Base-by-base conservation (phyloP, 2,329 filamentous ascomycete species). In the Exophiala sideris region DNA sequence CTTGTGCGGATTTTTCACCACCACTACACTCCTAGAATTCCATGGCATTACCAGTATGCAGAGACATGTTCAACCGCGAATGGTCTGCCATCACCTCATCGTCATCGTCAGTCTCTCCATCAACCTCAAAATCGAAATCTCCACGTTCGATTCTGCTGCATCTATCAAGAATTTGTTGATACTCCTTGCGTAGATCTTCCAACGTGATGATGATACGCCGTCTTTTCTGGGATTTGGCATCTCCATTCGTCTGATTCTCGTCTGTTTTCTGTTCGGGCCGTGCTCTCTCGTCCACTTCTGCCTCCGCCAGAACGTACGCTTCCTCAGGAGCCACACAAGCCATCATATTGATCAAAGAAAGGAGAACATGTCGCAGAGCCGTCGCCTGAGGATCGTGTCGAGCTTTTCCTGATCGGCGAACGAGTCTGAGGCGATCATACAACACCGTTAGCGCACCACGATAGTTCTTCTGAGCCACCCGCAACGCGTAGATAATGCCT, bases 301-400 rank as follows among this genome's bases (percentile, higher is more conserved):
- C 54, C 6, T 46, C 40, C 5, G 56, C 54, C 18, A 84, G 68
- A 41, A 95, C 83, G 82, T 95, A 99, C 1, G 86, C 87, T 65
- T 96, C 88, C 58, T 89, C 84, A 54, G 85, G 77, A 45, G 88
- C 84, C 38, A 96, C 90, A 60, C 90, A 96, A 61, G 88, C 89
- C 57, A 99, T 77, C 1, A 90, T 86, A 68, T 99, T 99, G 74
- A 99, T 95, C 41, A 99, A 81, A 57, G 91, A 80, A n/a, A 97
- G 76, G 65, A 95, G 94, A 65, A 89, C 87, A 62, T 88, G 83
- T 44, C 73, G 66, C 44, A 84, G 67, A 35, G 77, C 77, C 54
- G 80, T 79, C 57, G 81, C 80, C 44, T 78, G 74, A 1, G 75
- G 73, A 54, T 75, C 73, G 33, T 70, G 68, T 41, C 60, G 52